Percentiles rank a stretch among this genome's conserved stretches.
phyloP scores from a whole-genome alignment of 2,329 filamentous ascomycete genomes.

The Dactylella cylindrospora region DNA sequence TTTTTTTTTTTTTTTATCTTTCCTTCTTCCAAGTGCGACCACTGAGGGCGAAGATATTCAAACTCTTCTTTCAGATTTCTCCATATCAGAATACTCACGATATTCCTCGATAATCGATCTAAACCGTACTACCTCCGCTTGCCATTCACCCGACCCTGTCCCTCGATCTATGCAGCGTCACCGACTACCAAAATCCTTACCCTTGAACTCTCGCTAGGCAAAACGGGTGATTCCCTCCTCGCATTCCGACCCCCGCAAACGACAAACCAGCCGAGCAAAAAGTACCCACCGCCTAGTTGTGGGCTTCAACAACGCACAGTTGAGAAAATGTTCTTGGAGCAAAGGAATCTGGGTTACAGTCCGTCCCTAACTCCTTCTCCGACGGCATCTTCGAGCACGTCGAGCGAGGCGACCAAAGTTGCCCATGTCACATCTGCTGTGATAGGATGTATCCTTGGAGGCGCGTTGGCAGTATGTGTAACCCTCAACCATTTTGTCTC shows the following conservation, averaged over 20 bases:
- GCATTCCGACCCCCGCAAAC: too few species aligned
- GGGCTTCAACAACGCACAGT: background rate
- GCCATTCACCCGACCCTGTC: too few species aligned
- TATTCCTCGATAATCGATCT: too few species aligned
- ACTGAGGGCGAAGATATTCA: too few species aligned
- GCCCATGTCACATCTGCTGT: slow-evolving; percentile 41
- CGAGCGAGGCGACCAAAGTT: slow-evolving; percentile 28
- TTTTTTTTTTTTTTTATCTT: too few species aligned
- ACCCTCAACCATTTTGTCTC: background rate
- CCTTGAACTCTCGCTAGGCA: slow-evolving; percentile 34
- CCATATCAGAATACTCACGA: too few species aligned
- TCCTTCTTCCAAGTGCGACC: too few species aligned
- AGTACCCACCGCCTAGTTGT: slow-evolving; percentile 12
- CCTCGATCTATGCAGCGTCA: slow-evolving; percentile 18
- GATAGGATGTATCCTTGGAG: slow-evolving; percentile 38
- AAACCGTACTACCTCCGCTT: too few species aligned
- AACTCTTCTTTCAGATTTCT: too few species aligned
- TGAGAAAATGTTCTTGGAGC: slow-evolving; percentile 19
- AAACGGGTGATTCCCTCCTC: slow-evolving; percentile 12
- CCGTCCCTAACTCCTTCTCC: slow-evolving; percentile 9
- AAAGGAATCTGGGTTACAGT: slow-evolving; percentile 18
- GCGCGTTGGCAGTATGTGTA: slow-evolving; percentile 32
- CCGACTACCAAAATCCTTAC: slow-evolving; percentile 16
- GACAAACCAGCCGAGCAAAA: slow-evolving; percentile 19
- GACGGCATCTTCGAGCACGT: slow-evolving; percentile 1